These are phyloP conservation scores for Fusarium hostae DNA, from an alignment of 2,329 filamentous ascomycete genomes.

Conservation along the genomic window DNA sequence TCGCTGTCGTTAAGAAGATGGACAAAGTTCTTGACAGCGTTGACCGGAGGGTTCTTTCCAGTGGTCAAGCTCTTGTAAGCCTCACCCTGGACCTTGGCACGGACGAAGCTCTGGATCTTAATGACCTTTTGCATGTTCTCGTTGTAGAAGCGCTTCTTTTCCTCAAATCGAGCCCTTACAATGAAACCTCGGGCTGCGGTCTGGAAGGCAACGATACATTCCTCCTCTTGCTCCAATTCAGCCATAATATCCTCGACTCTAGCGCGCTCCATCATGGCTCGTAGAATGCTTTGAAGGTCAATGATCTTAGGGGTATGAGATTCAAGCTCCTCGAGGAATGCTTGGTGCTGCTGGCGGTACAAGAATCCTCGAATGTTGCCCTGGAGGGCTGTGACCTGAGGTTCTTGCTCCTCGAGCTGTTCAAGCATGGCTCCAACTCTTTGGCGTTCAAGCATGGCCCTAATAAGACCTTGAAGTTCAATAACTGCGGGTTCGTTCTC, in stretches of 20 bases:
- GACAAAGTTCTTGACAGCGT: conserved; percentile 97
- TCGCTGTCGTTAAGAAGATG: conserved; percentile 98
- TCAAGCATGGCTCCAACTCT: conserved; percentile 61
- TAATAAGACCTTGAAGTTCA: conserved; percentile 67
- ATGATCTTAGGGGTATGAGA: conserved; percentile 74
- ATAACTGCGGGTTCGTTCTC: conserved; percentile 59
- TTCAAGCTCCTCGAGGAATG: conserved; percentile 75
- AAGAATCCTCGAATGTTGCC: conserved; percentile 73
- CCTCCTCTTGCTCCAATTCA: conserved; percentile 85
- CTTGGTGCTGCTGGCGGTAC: conserved; percentile 68
- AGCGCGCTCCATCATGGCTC: conserved; percentile 82
- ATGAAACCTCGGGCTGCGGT: conserved; percentile 77
- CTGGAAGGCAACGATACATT: conserved; percentile 79
- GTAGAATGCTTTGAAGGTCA: conserved; percentile 77
- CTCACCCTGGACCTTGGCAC: conserved; percentile 94
- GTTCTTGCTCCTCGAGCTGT: conserved; percentile 67
- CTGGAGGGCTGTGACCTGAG: conserved; percentile 72
- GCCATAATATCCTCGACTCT: conserved; percentile 78
- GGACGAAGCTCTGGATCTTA: conserved; percentile 97
- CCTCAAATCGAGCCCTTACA: conserved; percentile 78
- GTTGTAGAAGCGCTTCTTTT: conserved; percentile 89
- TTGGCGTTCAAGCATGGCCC: conserved; percentile 70
- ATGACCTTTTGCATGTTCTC: conserved; percentile 99
- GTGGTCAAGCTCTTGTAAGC: conserved; percentile 97
- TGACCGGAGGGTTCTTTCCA: conserved; percentile 95